A percentile compares a stretch with the other conserved stretches of the same genome.
phyloP scores from a whole-genome alignment of 768 basidiomycete genomes.

The Favolaschia claudopus region DNA sequence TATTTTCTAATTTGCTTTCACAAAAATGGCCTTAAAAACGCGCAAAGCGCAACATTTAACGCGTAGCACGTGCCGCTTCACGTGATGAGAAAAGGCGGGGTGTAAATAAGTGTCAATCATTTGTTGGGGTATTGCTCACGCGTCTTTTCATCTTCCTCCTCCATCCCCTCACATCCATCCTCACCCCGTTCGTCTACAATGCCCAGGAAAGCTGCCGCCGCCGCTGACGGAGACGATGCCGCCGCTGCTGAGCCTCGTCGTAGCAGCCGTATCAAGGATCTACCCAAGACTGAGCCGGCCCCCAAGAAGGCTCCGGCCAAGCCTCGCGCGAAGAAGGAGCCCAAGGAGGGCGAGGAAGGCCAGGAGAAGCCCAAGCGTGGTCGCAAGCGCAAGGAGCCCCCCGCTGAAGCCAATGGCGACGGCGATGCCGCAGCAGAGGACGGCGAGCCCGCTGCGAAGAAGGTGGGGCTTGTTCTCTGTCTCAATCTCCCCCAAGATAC shows the following conservation, averaged over 20 bases:
- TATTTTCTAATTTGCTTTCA: not conserved
- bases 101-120: no score
- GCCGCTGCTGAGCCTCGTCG: conserved; percentile 65
- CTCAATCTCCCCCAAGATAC: conserved; percentile 42
- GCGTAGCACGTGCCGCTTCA: conserved; percentile 17
- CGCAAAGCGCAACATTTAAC: conserved; percentile 2
- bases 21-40: not conserved
- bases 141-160: conserved; percentile 16
- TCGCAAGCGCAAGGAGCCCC: conserved; percentile 51
- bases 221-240: conserved; percentile 48
- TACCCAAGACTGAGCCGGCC: conserved; percentile 59
- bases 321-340: conserved; percentile 62
- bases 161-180: conserved; percentile 10
- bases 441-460: conserved; percentile 71
- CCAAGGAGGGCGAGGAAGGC: conserved; percentile 48
- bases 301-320: conserved; percentile 71
- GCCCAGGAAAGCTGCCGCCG: conserved; percentile 74
- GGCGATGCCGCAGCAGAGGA: conserved; percentile 40
- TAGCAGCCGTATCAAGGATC: conserved; percentile 78
- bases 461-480: conserved; percentile 47
- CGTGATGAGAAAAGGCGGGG: conserved; percentile 28
- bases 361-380: conserved; percentile 66
- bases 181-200: conserved; percentile 43
- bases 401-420: conserved; percentile 32
- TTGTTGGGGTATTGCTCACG: conserved; percentile 9